Evolutionary conservation across 345 rosid genomes (phyloP), one percentile per base, ranked within the genome.

Genomic region (Eucalyptus cloeziana): DNA sequence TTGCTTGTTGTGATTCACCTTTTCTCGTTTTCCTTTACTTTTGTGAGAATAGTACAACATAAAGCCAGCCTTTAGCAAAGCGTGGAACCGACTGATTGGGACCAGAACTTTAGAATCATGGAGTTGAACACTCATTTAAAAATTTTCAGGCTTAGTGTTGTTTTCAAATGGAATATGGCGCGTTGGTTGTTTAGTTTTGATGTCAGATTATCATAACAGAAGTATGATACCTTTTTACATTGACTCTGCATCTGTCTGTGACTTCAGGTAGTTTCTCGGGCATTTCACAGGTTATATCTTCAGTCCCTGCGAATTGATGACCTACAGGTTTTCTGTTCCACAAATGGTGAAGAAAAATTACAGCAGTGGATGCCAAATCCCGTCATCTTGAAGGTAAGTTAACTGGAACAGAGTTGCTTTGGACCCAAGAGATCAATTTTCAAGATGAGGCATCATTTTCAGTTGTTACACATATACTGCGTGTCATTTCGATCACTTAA

Each of bases 361-460:
- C 83, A 40, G 47, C 5, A 1, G 83, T 6, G 14, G 83, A 4
- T 7, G 2, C 43, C 17, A 3, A 69, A 69, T 3, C 43, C 40
- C 45, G 5, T 76, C 27, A 37, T 19, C 14, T 76, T 0, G 1
- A 52, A 52, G 58, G 24, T 52, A 17, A 33, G 24, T 27, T 76
- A 37, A 76, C 0, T 0, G 1, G 47, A 22, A 0, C 27, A 76
- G 47, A 40, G 0, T 40, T 76, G 14, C 83, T 76, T 76, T 76
- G 47, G 83, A 76, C 5, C 30, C 15, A 21, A 40, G 83, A 21
- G 47, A 76, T 21, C 10, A 19, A 10, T 5, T 37, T 37, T 76
- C 14, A 11, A 10, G 83, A 10, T 37, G 8, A 37, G 45, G 14
- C 45, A 19, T 71, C 83, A 19, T 71, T 71, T 37, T 71, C 83